These are phyloP conservation scores for Penicillium sp. DNA, from an alignment of 2,329 filamentous ascomycete species.

Conservation along the genomic window DNA sequence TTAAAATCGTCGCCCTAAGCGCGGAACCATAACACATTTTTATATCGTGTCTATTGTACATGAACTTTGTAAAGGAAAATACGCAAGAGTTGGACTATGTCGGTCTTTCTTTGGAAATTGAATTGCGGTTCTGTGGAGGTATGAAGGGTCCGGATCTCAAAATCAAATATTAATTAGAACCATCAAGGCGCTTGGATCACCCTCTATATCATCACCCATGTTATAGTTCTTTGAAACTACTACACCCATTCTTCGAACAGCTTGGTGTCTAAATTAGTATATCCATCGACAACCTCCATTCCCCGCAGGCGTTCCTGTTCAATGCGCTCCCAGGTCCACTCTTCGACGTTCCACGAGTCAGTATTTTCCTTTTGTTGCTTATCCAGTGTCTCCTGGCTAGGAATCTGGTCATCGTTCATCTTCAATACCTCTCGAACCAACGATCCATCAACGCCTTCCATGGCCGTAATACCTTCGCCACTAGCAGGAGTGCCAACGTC, in stretches of 20 bases:
- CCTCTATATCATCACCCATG: background rate
- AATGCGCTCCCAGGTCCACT: conserved; percentile 62
- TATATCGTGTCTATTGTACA: background rate
- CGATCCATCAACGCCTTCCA: conserved; percentile 36
- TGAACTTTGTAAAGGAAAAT: background rate
- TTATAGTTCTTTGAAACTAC: background rate
- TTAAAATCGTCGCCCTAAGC: too few relatives aligned
- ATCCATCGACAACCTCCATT: conserved; percentile 55
- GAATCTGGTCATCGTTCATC: conserved; percentile 32
- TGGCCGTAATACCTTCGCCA: conserved; percentile 36
- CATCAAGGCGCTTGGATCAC: background rate
- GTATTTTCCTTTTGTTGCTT: conserved; percentile 34
- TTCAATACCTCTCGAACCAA: conserved; percentile 40
- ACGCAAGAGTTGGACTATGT: background rate
- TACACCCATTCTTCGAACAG: conserved; percentile 51
- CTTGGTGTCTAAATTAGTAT: conserved; percentile 53
- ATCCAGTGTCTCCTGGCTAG: conserved; percentile 30
- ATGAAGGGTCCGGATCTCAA: background rate
- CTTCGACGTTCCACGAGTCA: conserved; percentile 37
- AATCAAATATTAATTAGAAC: conserved; percentile 2
- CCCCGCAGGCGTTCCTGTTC: conserved; percentile 59
- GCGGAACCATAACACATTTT: too few relatives aligned
- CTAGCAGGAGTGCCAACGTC: conserved; percentile 35
- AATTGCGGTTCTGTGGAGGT: conserved; percentile 5
- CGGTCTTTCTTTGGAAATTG: background rate